Percentiles rank a stretch among this genome's conserved stretches.
Evolutionary conservation across 257 asterid genomes (phyloP).

Genomic region (Verbena officinalis): DNA sequence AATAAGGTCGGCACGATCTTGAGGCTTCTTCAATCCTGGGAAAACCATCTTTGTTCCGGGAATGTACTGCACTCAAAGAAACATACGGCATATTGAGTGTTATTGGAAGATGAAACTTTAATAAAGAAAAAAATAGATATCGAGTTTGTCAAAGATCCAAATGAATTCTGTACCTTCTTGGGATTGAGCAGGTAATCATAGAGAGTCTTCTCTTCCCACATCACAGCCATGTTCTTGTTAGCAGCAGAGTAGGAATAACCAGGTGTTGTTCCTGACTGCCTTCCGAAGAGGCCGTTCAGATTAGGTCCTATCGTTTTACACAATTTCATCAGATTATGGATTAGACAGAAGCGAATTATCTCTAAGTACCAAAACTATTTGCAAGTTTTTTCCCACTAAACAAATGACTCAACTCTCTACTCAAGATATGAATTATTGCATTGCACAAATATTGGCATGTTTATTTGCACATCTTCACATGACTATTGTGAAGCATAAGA

Average conservation of each 20-base stretch:
- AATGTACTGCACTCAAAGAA: conserved; percentile 58
- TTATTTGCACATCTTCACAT: not conserved
- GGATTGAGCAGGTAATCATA: conserved; percentile 86
- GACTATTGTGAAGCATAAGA: not conserved
- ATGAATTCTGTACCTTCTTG: conserved; percentile 58
- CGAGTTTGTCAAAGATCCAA: not conserved
- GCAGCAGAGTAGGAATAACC: conserved; percentile 88
- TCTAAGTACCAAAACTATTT: not conserved
- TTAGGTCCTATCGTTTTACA: conserved; percentile 59
- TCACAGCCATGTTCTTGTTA: conserved; percentile 82
- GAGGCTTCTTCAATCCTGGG: conserved; percentile 94
- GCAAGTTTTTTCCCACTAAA: not conserved
- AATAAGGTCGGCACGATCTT: conserved; percentile 83
- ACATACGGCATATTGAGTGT: not conserved
- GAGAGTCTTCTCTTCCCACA: conserved; percentile 75
- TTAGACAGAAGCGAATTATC: not conserved
- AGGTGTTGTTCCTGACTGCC: conserved; percentile 84
- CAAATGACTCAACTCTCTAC: not conserved
- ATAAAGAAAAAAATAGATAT: not conserved
- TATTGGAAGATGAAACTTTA: not conserved
- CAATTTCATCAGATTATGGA: conserved; percentile 13
- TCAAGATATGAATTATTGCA: not conserved
- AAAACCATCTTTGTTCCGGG: conserved; percentile 96
- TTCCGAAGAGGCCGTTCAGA: conserved; percentile 80
- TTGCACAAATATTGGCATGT: not conserved